Percentiles rank a stretch among this genome's conserved stretches.
These are phyloP conservation scores for Alternaria infectoria DNA, from an alignment of 2,329 filamentous ascomycete species.

Conservation along the genomic window DNA sequence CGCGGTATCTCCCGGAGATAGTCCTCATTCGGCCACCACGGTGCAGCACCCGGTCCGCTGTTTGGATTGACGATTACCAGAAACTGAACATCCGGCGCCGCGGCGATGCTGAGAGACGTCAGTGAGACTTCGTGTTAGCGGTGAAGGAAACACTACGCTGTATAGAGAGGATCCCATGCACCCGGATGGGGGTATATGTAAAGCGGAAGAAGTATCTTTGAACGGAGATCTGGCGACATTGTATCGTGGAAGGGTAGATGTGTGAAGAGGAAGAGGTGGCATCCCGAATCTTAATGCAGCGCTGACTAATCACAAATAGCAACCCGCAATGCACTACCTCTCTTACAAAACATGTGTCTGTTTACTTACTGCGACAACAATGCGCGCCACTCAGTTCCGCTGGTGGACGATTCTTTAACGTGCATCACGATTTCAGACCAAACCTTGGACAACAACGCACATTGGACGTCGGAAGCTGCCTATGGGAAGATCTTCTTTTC, in stretches of 20 bases:
- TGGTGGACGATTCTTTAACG: not conserved
- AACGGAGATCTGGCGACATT: conserved; percentile 13
- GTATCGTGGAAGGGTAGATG: not conserved
- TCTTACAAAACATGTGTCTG: not conserved
- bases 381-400: not conserved
- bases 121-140: not conserved
- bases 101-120: conserved; percentile 15
- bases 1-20: conserved; percentile 54
- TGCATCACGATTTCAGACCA: not conserved
- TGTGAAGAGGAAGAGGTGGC: not conserved
- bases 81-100: conserved; percentile 52
- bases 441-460: not conserved
- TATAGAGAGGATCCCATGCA: conserved; percentile 57
- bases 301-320: conserved; percentile 7
- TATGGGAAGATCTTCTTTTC: not conserved
- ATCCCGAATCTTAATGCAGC: not conserved
- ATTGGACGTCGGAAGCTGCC: not conserved
- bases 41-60: conserved; percentile 53
- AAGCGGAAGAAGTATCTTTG: conserved; percentile 55
- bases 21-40: conserved; percentile 55
- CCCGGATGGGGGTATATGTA: conserved; percentile 57
- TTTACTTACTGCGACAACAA: not conserved
- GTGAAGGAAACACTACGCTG: conserved; percentile 43
- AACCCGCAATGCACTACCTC: not conserved
- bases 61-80: conserved; percentile 60